Base-by-base conservation (phyloP, 495 filamentous ascomycete genomes). In the Lindgomyces ingoldianus region DNA sequence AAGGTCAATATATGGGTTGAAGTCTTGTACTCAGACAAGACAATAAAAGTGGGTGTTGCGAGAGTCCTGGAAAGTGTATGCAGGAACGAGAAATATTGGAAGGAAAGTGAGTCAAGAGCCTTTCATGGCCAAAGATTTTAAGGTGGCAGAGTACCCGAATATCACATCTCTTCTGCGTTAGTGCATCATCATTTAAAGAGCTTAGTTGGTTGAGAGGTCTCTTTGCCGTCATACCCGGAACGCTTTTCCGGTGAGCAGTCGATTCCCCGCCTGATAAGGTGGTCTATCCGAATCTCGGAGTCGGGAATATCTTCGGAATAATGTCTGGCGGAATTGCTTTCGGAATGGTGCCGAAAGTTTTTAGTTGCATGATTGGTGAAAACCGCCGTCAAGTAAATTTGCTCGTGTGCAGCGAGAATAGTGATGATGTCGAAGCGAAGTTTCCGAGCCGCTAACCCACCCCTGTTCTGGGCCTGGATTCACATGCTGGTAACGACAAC, bases 141-240 rank as follows among this genome's bases (percentile, higher is more conserved):
- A 12, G 14, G n/a, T 8, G n/a, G 12, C 41, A 11, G 54, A 19
- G 26, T 26, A 60, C 51, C 27, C 29, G 49, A 30, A 30, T 16
- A 22, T 8, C 24, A 33, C 11, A n/a, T 30, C 18, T 47, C 44
- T 47, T 47, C 44, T 47, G 44, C n/a, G 44, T 47, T 47, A 47
- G 44, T 22, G 16, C 8, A 6, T 18, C 21, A n/a, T 22, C 14
- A n/a, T 47, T 18, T 47, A 19, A 8, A 18, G 21, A 47, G 44
- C 16, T 33, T n/a, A 54, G 3, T 30, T 54, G 9, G 25, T 36
- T 54, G 24, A 12, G 47, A 24, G 4, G 29, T 4, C 19, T 26
- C 29, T 36, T 54, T 61, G 63, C 63, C 63, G 63, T 66, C 56
- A 55, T 66, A 66, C 26, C 62, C 63, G 57, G 50, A 19, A 60